These are phyloP conservation scores for Planoprotostelium fungivorum DNA, from an alignment of 78 protist genomes.

Conservation along the genomic window DNA sequence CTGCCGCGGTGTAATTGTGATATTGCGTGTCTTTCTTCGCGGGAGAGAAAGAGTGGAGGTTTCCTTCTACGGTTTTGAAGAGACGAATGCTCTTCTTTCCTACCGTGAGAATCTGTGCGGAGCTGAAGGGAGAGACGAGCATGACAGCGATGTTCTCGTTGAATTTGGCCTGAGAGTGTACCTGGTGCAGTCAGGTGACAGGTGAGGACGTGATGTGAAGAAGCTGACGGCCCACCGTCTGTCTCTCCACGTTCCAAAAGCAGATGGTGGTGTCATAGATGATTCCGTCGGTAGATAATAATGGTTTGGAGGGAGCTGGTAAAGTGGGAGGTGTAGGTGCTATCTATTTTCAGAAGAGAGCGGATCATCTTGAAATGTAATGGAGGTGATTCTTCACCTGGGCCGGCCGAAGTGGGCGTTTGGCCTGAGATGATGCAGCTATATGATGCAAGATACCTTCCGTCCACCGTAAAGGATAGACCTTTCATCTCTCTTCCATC, in stretches of 20 bases:
- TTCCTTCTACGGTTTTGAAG: not conserved
- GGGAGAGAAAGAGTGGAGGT: not conserved
- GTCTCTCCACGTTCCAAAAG: not conserved
- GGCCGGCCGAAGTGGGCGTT: too few relatives aligned
- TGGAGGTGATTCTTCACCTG: too few relatives aligned
- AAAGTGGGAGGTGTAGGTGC: not conserved
- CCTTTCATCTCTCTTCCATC: not conserved
- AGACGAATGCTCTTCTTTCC: not conserved
- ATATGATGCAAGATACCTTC: not conserved
- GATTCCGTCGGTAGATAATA: not conserved
- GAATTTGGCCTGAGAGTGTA: not conserved
- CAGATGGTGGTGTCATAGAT: not conserved
- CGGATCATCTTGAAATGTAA: too few relatives aligned
- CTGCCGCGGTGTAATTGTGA: not conserved
- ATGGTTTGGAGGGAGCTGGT: not conserved
- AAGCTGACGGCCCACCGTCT: not conserved
- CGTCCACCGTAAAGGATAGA: not conserved
- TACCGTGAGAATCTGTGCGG: not conserved
- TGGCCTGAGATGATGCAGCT: not conserved
- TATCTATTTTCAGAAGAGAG: too few relatives aligned
- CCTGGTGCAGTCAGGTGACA: too few relatives aligned
- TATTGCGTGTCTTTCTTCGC: not conserved
- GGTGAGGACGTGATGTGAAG: too few relatives aligned
- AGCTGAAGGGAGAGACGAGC: not conserved
- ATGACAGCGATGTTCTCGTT: not conserved